Base-by-base conservation (phyloP, 129 eudicot genomes). In the Lactuca sativa region DNA sequence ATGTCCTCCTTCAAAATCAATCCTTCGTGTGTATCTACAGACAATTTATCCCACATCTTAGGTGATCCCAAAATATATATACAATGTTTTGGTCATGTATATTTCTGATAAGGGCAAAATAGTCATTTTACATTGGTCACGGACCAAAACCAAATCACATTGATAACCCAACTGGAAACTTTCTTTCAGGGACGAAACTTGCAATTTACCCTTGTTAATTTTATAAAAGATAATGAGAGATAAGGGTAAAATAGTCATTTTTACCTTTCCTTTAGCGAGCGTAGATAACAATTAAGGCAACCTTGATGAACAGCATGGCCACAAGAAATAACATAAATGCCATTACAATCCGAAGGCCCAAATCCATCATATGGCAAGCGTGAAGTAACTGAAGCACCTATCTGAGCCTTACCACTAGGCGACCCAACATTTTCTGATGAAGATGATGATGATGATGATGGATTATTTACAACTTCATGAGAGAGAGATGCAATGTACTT, bases 221-320 rank as follows among this genome's bases (percentile, higher is more conserved):
- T 8, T 9, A 9, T 47, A 69, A 51, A 40, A 43, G 15, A 9
- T 32, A 59, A 25, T 25, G 30, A 25, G 30, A 57, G 25, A 7
- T 3, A 54, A 5, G 55, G 51, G 30, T 52, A 54, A 11, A 64
- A 43, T 7, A 6, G 17, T 34, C 36, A 33, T n/a, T 53, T n/a
- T 63, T 77, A 90, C 99, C 99, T 90, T 74, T 90, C 99, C 76
- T 85, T 90, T 37, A 90, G 81, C 6, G 99, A 95, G 61, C 84
- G 83, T 56, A 95, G 72, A 81, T 95, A 95, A 47, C 95, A 93
- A 77, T 90, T 96, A 76, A 95, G 89, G 78, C 99, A 95, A 71
- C 74, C 91, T 75, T 95, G 97, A 81, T 95, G 99, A 47, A 95
- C 99, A 40, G 99, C 97, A 82, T 95, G 99, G 49, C 99, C 99